Percentiles rank a stretch among this genome's conserved stretches.
These are phyloP conservation scores for Clonostachys rhizophaga DNA, from an alignment of 2,329 filamentous ascomycete genomes.

Conservation along the genomic window DNA sequence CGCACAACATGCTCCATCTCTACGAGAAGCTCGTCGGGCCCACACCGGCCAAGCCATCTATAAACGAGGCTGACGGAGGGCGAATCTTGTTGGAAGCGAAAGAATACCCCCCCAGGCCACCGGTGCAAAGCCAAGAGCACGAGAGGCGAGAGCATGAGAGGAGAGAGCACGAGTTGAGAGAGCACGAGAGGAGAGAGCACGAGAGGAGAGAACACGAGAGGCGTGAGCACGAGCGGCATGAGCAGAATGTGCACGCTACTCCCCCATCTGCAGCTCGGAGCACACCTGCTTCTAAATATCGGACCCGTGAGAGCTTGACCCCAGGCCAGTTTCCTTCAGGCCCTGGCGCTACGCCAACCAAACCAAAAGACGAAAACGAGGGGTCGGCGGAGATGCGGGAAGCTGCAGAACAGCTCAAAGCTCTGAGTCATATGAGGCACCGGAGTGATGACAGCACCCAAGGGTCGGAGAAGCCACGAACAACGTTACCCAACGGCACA, in stretches of 20 bases:
- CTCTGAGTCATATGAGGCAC: constrained; percentile 58
- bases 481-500: constrained; percentile 29
- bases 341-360: constrained; percentile 6
- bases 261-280: not conserved
- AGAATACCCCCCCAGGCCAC: constrained; percentile 24
- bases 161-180: not conserved
- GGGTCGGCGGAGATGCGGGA: constrained; percentile 68
- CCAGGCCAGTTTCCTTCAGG: not conserved
- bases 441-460: constrained; percentile 37
- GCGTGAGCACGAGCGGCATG: not conserved
- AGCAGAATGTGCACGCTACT: not conserved
- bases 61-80: constrained; percentile 52
- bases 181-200: not conserved
- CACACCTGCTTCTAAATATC: not conserved
- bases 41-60: constrained; percentile 35
- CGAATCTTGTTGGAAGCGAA: constrained; percentile 51
- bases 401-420: constrained; percentile 62
- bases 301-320: not conserved
- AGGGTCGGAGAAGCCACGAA: constrained; percentile 18
- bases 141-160: not conserved
- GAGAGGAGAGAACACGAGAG: no score
- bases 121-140: constrained; percentile 1
- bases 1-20: constrained; percentile 62
- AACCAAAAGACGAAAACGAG: constrained; percentile 35
- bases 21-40: constrained; percentile 53